Evolutionary conservation across 495 filamentous ascomycete genomes (phyloP), one percentile per base, ranked within the genome.

Genomic region (Penicillium cataractarum): DNA sequence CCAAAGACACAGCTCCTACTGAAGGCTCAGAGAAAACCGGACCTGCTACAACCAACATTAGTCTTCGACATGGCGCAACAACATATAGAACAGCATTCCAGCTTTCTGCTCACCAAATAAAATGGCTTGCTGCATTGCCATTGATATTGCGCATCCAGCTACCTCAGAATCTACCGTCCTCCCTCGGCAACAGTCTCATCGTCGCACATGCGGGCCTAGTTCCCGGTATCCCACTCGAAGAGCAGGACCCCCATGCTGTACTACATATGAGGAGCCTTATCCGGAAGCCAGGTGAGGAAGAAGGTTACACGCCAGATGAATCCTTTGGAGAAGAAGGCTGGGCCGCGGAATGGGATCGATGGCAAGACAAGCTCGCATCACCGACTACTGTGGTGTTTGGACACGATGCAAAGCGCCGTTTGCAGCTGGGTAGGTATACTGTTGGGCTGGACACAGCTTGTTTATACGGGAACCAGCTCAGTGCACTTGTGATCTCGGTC

Each of bases 201-300:
- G 84, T 92, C 35, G 90, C 90, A 15, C 92, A 97, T 79, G 92
- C 86, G 1, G 92, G 92, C 0, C 77, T 96, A 0, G 83, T 90
- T 3, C 90, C 92, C 0, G 84, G 81, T 2, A 75, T 93, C 2
- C 65, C 78, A 0, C 76, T 93, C 4, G 78, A 87, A 57, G 74
- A 82, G 37, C 89, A 94, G 64, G 88, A 94, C 71, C 87, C 92
- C 0, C 83, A 84, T 69, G 82, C 84, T 46, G 83, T 87, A 15
- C 93, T 96, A 88, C 92, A 91, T 71, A 92, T 96, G 88, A 86
- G 92, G 46, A 90, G 84, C 12, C 84, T 96, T 29, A 76, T 82
- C 55, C 71, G 57, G 10, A 19, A 35, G 48, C 12, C 33, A 1
- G 53, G 29, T 1, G 46, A 63, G 9, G 49, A 50, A 10, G 24